phyloP scores from a whole-genome alignment of 257 asterid genomes.

The Penstemon davidsonii region DNA sequence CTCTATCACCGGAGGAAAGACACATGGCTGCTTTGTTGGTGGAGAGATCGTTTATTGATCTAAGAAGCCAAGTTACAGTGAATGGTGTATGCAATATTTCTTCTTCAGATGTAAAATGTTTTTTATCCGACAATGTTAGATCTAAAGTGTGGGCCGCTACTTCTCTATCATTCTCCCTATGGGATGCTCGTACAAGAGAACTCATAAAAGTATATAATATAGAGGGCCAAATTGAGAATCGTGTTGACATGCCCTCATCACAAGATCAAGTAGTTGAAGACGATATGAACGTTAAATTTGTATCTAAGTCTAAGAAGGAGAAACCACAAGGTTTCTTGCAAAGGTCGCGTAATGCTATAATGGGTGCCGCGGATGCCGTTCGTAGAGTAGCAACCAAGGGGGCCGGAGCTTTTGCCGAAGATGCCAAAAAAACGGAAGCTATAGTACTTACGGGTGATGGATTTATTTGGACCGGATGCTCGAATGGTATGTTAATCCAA shows the following conservation, averaged over 20 bases:
- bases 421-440: slow-evolving; percentile 73
- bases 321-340: slow-evolving; percentile 87
- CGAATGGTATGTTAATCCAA: slow-evolving; percentile 81
- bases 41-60: slow-evolving; percentile 74
- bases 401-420: slow-evolving; percentile 71
- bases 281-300: slow-evolving; percentile 63
- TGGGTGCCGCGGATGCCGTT: slow-evolving; percentile 99
- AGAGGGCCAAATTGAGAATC: slow-evolving; percentile 86
- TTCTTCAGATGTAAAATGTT: slow-evolving; percentile 77
- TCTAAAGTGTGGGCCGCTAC: slow-evolving; percentile 86
- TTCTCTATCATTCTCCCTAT: slow-evolving; percentile 73
- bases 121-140: slow-evolving; percentile 63
- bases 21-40: slow-evolving; percentile 86
- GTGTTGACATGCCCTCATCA: slow-evolving; percentile 56
- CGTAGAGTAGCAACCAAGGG: slow-evolving; percentile 86
- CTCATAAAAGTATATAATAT: slow-evolving; percentile 73
- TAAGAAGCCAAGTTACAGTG: slow-evolving; percentile 78
- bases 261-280: slow-evolving; percentile 78
- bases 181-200: slow-evolving; percentile 96
- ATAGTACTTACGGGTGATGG: slow-evolving; percentile 75
- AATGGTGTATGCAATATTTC: slow-evolving; percentile 84
- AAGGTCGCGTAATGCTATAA: slow-evolving; percentile 82
- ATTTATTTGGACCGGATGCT: slow-evolving; percentile 83
- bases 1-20: slow-evolving; percentile 75
- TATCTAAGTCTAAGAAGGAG: slow-evolving; percentile 86